phyloP scores from a whole-genome alignment of 768 basidiomycete species.

The Wakefieldia striispora region DNA sequence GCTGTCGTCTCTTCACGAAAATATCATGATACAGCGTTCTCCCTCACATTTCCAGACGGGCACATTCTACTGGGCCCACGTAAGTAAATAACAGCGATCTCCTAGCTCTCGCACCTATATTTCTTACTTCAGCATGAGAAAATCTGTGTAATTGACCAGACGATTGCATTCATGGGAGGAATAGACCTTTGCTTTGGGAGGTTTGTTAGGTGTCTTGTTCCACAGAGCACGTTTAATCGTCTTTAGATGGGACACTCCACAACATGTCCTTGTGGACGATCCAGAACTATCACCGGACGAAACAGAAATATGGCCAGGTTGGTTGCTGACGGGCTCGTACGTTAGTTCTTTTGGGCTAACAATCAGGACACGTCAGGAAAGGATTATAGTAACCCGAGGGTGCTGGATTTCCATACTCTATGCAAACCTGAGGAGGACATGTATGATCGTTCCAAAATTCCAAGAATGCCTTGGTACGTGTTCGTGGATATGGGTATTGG shows the following conservation, averaged over 20 bases:
- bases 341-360: background rate
- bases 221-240: slow-evolving; percentile 1
- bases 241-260: slow-evolving; percentile 90
- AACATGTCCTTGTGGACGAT: slow-evolving; percentile 88
- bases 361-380: slow-evolving; percentile 54
- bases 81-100: slow-evolving; percentile 35
- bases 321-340: background rate
- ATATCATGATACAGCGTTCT: slow-evolving; percentile 95
- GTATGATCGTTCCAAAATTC: slow-evolving; percentile 87
- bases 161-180: slow-evolving; percentile 98
- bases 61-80: slow-evolving; percentile 99
- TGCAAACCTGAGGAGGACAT: slow-evolving; percentile 92
- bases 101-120: background rate
- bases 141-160: slow-evolving; percentile 93
- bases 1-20: slow-evolving; percentile 76
- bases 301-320: slow-evolving; percentile 86
- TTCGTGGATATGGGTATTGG: background rate
- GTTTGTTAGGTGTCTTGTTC: slow-evolving; percentile 29
- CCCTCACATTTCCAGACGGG: slow-evolving; percentile 97
- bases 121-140: slow-evolving; percentile 79
- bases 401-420: slow-evolving; percentile 81
- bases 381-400: slow-evolving; percentile 90
- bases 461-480: slow-evolving; percentile 92
- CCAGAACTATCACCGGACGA: slow-evolving; percentile 56
- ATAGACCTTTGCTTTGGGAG: slow-evolving; percentile 92